Conservation (phyloP, 2,329 filamentous ascomycete genomes). For the Pseudomassariella vexata region DNA sequence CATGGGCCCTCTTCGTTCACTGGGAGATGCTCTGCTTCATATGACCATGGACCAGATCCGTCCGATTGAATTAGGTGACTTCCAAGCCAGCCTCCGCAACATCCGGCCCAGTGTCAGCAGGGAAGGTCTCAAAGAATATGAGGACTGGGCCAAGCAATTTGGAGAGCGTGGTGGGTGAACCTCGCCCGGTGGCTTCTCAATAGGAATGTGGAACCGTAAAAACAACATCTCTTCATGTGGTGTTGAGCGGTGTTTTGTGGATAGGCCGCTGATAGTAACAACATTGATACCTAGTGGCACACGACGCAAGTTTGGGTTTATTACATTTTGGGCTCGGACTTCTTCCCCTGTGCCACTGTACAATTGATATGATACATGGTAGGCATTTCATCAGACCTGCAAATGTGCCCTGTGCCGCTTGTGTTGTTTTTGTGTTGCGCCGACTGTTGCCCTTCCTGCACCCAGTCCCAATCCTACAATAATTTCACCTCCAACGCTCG, state of each 20-base stretch:
- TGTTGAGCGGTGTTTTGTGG: constrained; percentile 1
- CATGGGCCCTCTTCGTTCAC: constrained; percentile 87
- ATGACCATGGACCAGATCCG: constrained; percentile 95
- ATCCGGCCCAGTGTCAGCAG: constrained; percentile 89
- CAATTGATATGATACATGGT: too few species aligned
- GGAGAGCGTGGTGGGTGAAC: constrained; percentile 78
- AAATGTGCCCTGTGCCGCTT: too few species aligned
- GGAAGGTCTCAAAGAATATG: constrained; percentile 79
- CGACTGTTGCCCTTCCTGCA: too few species aligned
- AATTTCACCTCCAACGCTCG: too few species aligned
- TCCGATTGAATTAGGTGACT: constrained; percentile 77
- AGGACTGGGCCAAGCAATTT: constrained; percentile 91
- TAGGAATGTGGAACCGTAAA: constrained; percentile 10
- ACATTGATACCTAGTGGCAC: constrained; percentile 3
- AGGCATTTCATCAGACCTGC: too few species aligned
- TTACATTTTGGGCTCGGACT: too few species aligned
- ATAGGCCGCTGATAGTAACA: neutral
- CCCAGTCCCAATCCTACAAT: too few species aligned
- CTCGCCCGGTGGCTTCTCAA: neutral
- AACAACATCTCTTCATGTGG: constrained; percentile 10
- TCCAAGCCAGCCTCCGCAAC: constrained; percentile 73
- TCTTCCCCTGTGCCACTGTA: too few species aligned
- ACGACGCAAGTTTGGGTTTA: constrained; percentile 3
- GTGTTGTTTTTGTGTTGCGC: too few species aligned
- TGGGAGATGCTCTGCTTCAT: constrained; percentile 82